Conservation (phyloP, 768 basidiomycete species). For the Baorangia bicolor region DNA sequence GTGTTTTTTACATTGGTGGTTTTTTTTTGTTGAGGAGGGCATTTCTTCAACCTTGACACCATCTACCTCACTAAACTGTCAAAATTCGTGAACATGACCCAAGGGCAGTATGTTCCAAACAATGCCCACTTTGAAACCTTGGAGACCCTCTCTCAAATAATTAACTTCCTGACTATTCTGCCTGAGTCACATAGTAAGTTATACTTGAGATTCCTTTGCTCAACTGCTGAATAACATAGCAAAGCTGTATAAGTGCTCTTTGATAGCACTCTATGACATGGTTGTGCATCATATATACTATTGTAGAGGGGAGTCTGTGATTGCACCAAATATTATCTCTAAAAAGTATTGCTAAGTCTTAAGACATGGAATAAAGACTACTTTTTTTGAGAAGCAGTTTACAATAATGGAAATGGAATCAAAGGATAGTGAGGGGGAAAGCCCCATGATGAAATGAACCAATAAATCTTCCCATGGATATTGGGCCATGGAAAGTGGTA, state of each 20-base stretch:
- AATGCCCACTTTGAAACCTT: not conserved
- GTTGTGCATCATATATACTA: not conserved
- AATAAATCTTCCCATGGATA: too few relatives aligned
- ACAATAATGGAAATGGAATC: too few relatives aligned
- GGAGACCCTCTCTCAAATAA: not conserved
- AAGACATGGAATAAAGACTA: too few relatives aligned
- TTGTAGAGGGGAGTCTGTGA: too few relatives aligned
- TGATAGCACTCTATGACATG: not conserved
- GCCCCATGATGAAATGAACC: too few relatives aligned
- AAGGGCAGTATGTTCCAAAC: not conserved
- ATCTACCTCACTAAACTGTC: slow-evolving; percentile 3
- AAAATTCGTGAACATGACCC: not conserved
- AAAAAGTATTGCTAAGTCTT: too few relatives aligned
- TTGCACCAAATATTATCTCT: too few relatives aligned
- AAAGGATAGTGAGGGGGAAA: too few relatives aligned
- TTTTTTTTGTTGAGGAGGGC: not conserved
- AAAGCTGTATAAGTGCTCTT: not conserved
- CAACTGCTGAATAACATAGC: too few relatives aligned
- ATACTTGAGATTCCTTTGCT: too few relatives aligned
- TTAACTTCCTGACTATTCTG: not conserved
- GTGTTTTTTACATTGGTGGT: slow-evolving; percentile 11
- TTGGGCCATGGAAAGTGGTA: too few relatives aligned
- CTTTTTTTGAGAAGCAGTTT: too few relatives aligned
- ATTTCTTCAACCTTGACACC: slow-evolving; percentile 9
- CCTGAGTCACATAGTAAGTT: not conserved